Evolutionary conservation across 2,329 filamentous ascomycete genomes (phyloP), one percentile per base, ranked within the genome.

Genomic region (Harringtonia lauricola): DNA sequence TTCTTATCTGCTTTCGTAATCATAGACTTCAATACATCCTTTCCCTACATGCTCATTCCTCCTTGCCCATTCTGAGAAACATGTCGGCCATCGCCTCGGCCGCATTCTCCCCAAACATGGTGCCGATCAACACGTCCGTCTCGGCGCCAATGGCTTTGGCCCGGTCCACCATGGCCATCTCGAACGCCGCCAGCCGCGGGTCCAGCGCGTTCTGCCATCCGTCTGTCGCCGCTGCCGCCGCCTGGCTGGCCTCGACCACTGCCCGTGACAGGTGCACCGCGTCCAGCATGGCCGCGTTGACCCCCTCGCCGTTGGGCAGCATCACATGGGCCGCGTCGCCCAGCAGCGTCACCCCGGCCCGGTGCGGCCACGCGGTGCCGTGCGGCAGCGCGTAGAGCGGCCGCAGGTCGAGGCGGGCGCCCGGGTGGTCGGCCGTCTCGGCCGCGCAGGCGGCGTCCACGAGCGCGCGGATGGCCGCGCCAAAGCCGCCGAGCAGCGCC

Each of bases 241-340:
- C n/a, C n/a, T n/a, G n/a, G n/a, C n/a, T 17, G 4, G 31, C 14
- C 31, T 22, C 47, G 39, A 62, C 52, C 47, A 76, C 68, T 8
- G 63, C 61, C 26, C 59, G 54, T 0, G 67, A 68, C 18, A 81
- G 61, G 19, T 65, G 56, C 47, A 71, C 55, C 8, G 74, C 67
- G 54, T 81, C 76, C 38, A 67, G 63, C 55, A 81, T 65, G 2
- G 66, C 74, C 18, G 69, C 59, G 52, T 81, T 80, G 22, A 79
- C 74, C 2, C 76, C 76, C 45, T 76, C 74, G 6, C 76, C 76
- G 2, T 70, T 71, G 0, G 72, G 71, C 1, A 69, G 67, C 72
- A 77, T 76, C 19, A 78, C 52, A 55, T 81, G 75, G 8, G 76
- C 76, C 1, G 76, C 71, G 50, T 81, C 75, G 6, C 77, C 77